phyloP scores from a whole-genome alignment of 371 early-diverging fungal species.

The Mucor velutinosus region DNA sequence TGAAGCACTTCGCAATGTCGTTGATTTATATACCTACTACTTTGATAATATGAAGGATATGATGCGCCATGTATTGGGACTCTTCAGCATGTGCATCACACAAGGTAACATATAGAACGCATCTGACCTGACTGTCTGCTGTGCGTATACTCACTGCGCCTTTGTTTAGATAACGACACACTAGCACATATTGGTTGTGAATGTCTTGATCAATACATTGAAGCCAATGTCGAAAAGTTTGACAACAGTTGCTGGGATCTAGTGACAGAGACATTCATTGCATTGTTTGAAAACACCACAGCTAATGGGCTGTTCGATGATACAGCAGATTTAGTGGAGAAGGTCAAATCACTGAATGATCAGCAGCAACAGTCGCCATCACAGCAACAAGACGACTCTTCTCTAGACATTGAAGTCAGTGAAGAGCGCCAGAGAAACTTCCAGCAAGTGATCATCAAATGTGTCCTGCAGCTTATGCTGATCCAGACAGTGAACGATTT shows the following conservation, averaged over 20 bases:
- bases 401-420: slow-evolving; percentile 26
- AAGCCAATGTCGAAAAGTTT: slow-evolving; percentile 73
- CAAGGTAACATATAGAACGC: slow-evolving; percentile 53
- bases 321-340: slow-evolving; percentile 46
- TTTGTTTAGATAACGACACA: slow-evolving; percentile 75
- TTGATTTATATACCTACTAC: slow-evolving; percentile 82
- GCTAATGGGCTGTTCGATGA: slow-evolving; percentile 79
- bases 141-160: not conserved
- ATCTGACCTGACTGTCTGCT: not conserved
- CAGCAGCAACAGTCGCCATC: not conserved
- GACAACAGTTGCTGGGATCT: slow-evolving; percentile 71
- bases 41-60: slow-evolving; percentile 69
- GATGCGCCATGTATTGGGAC: slow-evolving; percentile 77
- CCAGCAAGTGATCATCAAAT: slow-evolving; percentile 77
- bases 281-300: slow-evolving; percentile 80
- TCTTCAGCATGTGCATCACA: slow-evolving; percentile 81
- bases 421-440: slow-evolving; percentile 66
- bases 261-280: slow-evolving; percentile 66
- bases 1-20: slow-evolving; percentile 85
- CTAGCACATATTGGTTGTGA: slow-evolving; percentile 90
- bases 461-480: slow-evolving; percentile 76
- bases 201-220: slow-evolving; percentile 88
- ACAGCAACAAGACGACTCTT: not conserved
- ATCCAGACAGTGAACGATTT: slow-evolving; percentile 79
- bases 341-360: slow-evolving; percentile 21